Percentiles rank a stretch among this genome's conserved stretches.
These are phyloP conservation scores for Lithohypha guttulata DNA, from an alignment of 2,329 filamentous ascomycete genomes.

Conservation along the genomic window DNA sequence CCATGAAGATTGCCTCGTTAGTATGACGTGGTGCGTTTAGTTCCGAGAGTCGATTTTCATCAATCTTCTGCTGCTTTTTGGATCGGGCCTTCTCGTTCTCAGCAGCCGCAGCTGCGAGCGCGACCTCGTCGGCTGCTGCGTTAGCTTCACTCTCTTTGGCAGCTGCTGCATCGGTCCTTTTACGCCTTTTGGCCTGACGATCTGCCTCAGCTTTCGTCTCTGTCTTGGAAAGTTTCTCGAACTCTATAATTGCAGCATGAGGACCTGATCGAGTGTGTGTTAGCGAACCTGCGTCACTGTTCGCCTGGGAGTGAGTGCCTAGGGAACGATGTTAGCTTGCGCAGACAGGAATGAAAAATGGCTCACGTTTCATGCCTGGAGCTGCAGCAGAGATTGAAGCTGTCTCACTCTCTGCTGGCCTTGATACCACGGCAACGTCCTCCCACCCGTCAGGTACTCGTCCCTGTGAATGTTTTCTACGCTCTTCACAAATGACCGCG, in stretches of 20 bases:
- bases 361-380: slow-evolving; percentile 31
- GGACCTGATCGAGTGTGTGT: slow-evolving; percentile 17
- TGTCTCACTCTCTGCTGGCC: slow-evolving; percentile 30
- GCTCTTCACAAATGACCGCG: slow-evolving; percentile 55
- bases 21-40: slow-evolving; percentile 70
- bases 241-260: slow-evolving; percentile 23
- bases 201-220: slow-evolving; percentile 66
- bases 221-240: slow-evolving; percentile 36
- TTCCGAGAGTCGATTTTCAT: slow-evolving; percentile 63
- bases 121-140: slow-evolving; percentile 25
- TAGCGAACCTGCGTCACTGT: slow-evolving; percentile 28
- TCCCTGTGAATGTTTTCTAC: slow-evolving; percentile 71
- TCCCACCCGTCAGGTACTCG: slow-evolving; percentile 65
- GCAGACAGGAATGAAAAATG: slow-evolving; percentile 13
- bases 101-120: slow-evolving; percentile 40
- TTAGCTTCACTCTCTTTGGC: slow-evolving; percentile 41
- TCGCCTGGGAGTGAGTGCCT: slow-evolving; percentile 31
- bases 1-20: slow-evolving; percentile 71
- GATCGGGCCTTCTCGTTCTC: slow-evolving; percentile 58
- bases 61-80: slow-evolving; percentile 78
- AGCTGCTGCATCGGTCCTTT: slow-evolving; percentile 47
- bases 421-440: slow-evolving; percentile 52
- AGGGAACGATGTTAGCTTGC: slow-evolving; percentile 21
- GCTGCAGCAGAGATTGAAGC: slow-evolving; percentile 24
- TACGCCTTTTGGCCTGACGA: slow-evolving; percentile 56